A percentile compares a stretch with the other conserved stretches of the same genome.
Evolutionary conservation across 129 eudicot genomes (phyloP).

Genomic region (Centrapalus pauciflorus): DNA sequence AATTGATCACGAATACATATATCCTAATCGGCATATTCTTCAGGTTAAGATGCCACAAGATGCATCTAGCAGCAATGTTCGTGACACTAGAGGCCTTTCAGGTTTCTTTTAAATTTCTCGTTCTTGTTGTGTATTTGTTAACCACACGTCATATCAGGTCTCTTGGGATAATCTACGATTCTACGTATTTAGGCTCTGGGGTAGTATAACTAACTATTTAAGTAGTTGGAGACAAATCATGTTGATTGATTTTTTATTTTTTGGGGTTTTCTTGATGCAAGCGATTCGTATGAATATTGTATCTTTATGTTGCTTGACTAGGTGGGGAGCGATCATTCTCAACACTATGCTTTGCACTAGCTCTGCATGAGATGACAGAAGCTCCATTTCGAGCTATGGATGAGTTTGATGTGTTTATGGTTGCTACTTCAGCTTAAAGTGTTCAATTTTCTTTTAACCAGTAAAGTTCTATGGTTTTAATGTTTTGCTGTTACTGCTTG

Average conservation of each 20-base stretch:
- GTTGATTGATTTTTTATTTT: background rate
- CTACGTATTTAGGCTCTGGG: background rate
- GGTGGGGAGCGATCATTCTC: slow-evolving; percentile 97
- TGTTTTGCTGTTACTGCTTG: background rate
- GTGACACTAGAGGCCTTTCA: slow-evolving; percentile 89
- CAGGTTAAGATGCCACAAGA: slow-evolving; percentile 99
- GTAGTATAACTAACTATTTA: background rate
- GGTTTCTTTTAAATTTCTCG: slow-evolving; percentile 34
- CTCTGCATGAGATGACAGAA: slow-evolving; percentile 97
- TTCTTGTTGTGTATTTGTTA: background rate
- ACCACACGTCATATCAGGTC: background rate
- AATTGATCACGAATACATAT: background rate
- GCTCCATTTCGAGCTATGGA: slow-evolving; percentile 99
- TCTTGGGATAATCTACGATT: background rate
- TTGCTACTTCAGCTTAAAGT: slow-evolving; percentile 8
- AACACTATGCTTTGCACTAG: slow-evolving; percentile 89
- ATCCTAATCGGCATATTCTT: background rate
- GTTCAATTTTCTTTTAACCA: background rate
- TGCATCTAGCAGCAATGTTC: slow-evolving; percentile 66
- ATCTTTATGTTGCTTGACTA: slow-evolving; percentile 26
- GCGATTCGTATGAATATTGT: background rate
- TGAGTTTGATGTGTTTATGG: slow-evolving; percentile 99
- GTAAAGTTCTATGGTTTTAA: background rate
- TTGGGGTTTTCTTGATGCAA: background rate
- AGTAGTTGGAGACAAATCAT: background rate